Evolutionary conservation across 257 asterid genomes (phyloP).

Genomic region (Ilex aquifolium): DNA sequence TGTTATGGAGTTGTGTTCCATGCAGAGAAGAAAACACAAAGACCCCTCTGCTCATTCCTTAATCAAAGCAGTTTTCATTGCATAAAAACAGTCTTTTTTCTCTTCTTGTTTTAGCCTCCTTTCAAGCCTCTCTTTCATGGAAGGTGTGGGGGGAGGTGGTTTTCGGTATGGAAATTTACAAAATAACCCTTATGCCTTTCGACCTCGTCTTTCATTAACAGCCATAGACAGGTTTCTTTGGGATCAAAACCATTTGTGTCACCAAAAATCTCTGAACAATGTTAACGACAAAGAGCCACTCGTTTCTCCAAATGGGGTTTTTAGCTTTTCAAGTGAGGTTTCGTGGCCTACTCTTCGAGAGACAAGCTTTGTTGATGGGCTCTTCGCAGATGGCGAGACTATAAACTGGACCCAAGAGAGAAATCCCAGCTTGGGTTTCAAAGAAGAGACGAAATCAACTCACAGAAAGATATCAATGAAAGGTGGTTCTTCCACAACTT

Average conservation of each 20-base stretch:
- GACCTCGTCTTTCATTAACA: constrained; percentile 26
- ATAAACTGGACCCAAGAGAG: not conserved
- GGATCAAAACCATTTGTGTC: constrained; percentile 19
- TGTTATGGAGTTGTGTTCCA: not conserved
- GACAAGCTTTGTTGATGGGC: not conserved
- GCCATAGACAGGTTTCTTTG: constrained; percentile 33
- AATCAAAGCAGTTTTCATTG: constrained; percentile 19
- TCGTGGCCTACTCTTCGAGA: not conserved
- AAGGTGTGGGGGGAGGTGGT: constrained; percentile 16
- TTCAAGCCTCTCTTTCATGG: constrained; percentile 29
- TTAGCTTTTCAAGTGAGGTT: constrained; percentile 10
- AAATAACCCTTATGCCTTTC: constrained; percentile 16
- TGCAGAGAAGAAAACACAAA: constrained; percentile 7
- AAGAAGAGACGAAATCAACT: constrained; percentile 1
- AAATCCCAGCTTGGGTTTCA: not conserved
- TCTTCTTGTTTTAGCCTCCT: not conserved
- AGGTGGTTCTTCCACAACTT: constrained; percentile 12
- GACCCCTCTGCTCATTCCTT: constrained; percentile 18
- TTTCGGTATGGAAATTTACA: constrained; percentile 14
- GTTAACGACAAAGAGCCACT: constrained; percentile 4
- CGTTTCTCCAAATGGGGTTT: constrained; percentile 5
- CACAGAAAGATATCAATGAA: constrained; percentile 13
- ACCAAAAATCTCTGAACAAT: constrained; percentile 6
- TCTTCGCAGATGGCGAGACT: not conserved
- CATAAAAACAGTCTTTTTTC: constrained; percentile 16